Evolutionary conservation across 2,329 filamentous ascomycete species (phyloP), one percentile per base, ranked within the genome.

Genomic region (Parascedosporium putredinis): DNA sequence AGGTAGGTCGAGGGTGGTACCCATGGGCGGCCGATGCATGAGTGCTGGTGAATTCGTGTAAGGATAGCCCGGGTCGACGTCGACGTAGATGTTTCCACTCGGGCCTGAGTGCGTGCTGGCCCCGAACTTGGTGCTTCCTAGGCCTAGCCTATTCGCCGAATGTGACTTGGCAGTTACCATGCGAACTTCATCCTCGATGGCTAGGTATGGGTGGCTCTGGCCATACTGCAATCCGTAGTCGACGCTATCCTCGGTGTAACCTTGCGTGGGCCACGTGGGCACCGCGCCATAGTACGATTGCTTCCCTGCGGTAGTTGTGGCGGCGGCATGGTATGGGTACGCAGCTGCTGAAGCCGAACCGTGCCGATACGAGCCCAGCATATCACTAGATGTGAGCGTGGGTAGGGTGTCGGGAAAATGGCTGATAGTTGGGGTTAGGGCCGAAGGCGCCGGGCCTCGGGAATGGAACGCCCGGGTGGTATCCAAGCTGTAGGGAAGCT

Each of bases 401-500:
- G 46, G 42, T 18, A 51, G 18, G 45, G 24, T 9, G 24, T 47
- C 47, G 14, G 48, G 16, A 16, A 44, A 45, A n/a, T 42, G 27
- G 33, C 40, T 20, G 16, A 25, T 27, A 16, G 40, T 36, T 33
- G 34, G 23, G 23, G 52, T 58, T 23, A 65, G 31, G n/a, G n/a
- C n/a, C n/a, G 62, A n/a, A 57, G 4, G 61, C 59, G 57, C 51
- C 6, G 56, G 45, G 5, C 59, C 56, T 10, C 62, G 62, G 16
- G 60, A 50, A 3, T 65, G 63, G 52, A 62, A 63, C 2, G 61
- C 49, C 20, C 67, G 59, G 6, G 65, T 65, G 10, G 64, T 57
- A 4, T 67, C 64, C 43, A 68, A 53, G 47, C 66, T 65, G 53
- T 69, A 69, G 52, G 54, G 34, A 65, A 69, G 45, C 50, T 54